Evolutionary conservation across 2,329 filamentous ascomycete species (phyloP).

Genomic region (Cladorrhinum sp.): DNA sequence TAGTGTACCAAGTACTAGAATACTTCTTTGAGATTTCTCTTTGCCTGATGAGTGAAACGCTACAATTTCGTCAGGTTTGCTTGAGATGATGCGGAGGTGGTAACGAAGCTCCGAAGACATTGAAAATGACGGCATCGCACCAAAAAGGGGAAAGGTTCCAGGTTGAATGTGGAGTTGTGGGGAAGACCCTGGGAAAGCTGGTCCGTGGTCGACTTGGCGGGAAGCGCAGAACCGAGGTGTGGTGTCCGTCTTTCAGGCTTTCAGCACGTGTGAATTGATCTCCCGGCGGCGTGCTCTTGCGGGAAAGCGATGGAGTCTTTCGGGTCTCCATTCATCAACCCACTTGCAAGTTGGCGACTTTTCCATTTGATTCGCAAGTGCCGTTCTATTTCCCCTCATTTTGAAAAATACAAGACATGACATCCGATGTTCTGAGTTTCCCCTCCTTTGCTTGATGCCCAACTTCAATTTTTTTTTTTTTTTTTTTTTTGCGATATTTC

Average conservation of each 20-base stretch:
- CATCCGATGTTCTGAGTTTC: not conserved
- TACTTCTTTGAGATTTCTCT: too few species aligned
- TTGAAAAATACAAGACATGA: not conserved
- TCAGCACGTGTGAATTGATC: constrained; percentile 4
- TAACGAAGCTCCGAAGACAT: too few species aligned
- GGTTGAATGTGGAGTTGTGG: constrained; percentile 6
- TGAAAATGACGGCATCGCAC: constrained; percentile 5
- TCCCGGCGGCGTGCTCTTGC: too few species aligned
- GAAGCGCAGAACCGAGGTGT: not conserved
- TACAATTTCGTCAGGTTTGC: not conserved
- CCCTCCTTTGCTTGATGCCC: not conserved
- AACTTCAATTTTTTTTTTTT: not conserved
- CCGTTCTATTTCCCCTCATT: not conserved
- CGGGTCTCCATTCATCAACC: not conserved
- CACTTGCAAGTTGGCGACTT: not conserved
- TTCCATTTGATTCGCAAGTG: not conserved
- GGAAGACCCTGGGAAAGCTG: constrained; percentile 1
- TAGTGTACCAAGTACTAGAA: too few species aligned
- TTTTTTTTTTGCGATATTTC: too few species aligned
- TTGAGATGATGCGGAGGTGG: not conserved
- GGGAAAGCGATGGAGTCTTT: not conserved
- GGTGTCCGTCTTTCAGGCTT: not conserved
- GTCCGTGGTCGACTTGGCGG: not conserved
- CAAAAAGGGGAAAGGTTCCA: not conserved
- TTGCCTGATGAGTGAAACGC: not conserved